Conservation (phyloP, 352 stramenopile genomes). For the Globisporangium okanoganense region DNA sequence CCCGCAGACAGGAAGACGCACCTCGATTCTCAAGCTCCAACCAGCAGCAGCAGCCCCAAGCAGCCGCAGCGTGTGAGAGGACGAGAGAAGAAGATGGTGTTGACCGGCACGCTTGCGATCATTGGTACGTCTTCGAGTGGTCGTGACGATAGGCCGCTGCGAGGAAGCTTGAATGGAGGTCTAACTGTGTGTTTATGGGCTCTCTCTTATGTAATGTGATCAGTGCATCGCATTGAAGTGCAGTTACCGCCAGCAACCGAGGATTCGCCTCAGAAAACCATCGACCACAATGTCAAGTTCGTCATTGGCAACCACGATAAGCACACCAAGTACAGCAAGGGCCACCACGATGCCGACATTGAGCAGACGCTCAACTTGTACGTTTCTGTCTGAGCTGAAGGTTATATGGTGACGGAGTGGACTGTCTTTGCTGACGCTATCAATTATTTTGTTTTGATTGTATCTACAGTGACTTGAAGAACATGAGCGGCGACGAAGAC, state of each 20-base stretch:
- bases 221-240: conserved; percentile 20
- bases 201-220: conserved; percentile 5
- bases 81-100: conserved; percentile 28
- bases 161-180: not conserved
- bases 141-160: not conserved
- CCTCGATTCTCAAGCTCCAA: no score
- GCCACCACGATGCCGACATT: conserved; percentile 7
- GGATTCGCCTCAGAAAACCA: conserved; percentile 2
- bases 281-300: conserved; percentile 16
- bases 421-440: conserved; percentile 1
- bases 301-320: conserved; percentile 10
- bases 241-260: not conserved
- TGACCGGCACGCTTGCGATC: conserved; percentile 41
- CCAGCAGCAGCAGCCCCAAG: not conserved
- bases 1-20: not conserved
- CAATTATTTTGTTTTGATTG: not conserved
- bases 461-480: conserved; percentile 34
- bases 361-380: conserved; percentile 18
- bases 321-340: conserved; percentile 14
- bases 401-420: not conserved
- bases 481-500: conserved; percentile 21
- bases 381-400: conserved; percentile 4
- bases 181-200: not conserved
- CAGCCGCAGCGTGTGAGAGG: not conserved
- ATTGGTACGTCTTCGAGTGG: conserved; percentile 20